phyloP scores from a whole-genome alignment of 192 early-diverging fungal genomes.

The Entophlyctis helioformis region DNA sequence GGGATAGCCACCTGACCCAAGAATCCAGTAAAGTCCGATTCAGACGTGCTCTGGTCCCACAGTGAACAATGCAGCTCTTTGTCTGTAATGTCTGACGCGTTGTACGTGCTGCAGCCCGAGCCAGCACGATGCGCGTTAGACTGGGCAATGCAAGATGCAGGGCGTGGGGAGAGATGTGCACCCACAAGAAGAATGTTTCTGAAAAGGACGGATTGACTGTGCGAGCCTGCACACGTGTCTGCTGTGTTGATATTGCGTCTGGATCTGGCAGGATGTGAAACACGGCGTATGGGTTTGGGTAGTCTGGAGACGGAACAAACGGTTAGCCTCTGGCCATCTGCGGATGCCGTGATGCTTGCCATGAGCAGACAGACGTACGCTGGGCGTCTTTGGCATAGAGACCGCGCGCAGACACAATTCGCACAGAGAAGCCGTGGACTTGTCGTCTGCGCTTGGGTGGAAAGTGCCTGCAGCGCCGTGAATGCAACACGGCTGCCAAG shows the following conservation, averaged over 20 bases:
- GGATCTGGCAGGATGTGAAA: slow-evolving; percentile 13
- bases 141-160: too few species aligned
- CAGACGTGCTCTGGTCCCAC: slow-evolving; percentile 1
- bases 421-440: slow-evolving; percentile 1
- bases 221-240: background rate
- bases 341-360: background rate
- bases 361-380: background rate
- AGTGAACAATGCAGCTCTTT: background rate
- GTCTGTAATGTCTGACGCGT: background rate
- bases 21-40: too few species aligned
- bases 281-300: slow-evolving; percentile 8
- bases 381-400: background rate
- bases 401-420: background rate
- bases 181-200: slow-evolving; percentile 8
- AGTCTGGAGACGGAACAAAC: background rate
- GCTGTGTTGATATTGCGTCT: slow-evolving; percentile 7
- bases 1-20: too few species aligned
- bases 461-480: too few species aligned
- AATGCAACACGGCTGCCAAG: too few species aligned
- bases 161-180: background rate
- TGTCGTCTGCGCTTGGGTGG: too few species aligned
- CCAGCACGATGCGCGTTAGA: too few species aligned
- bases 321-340: background rate
- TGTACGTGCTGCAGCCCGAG: background rate
- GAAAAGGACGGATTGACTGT: background rate